Evolutionary conservation across 2,329 filamentous ascomycete species (phyloP).

Genomic region (Alternaria incomplexa): DNA sequence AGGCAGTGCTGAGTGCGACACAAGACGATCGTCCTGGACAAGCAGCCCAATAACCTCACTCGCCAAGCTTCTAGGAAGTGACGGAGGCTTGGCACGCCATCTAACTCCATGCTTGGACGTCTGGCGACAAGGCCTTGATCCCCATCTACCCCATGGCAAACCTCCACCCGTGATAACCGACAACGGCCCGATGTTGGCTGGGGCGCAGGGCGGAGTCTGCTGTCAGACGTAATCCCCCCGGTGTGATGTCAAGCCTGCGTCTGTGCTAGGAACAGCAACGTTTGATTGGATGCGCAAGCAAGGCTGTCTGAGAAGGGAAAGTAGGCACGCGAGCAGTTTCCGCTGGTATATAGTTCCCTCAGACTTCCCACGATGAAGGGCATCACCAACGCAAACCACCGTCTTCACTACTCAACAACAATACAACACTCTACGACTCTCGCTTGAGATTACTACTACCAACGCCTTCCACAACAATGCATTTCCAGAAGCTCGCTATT

Average conservation of each 20-base stretch:
- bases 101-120: not conserved
- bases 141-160: not conserved
- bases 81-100: not conserved
- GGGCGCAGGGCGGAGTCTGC: not conserved
- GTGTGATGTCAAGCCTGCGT: not conserved
- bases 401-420: not conserved
- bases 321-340: not conserved
- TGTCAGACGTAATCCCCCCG: constrained; percentile 3
- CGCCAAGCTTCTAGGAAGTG: not conserved
- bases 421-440: not conserved
- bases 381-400: not conserved
- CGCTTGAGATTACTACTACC: not conserved
- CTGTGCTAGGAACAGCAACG: not conserved
- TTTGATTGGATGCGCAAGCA: not conserved
- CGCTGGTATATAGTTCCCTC: not conserved
- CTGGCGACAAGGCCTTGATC: not conserved
- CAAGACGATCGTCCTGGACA: not conserved
- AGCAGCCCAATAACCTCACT: not conserved
- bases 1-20: not conserved
- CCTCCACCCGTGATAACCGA: not conserved
- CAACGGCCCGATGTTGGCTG: constrained; percentile 4
- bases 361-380: not conserved
- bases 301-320: constrained; percentile 1
- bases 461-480: not conserved
- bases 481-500: constrained; percentile 5